Evolutionary conservation across 1,284 basidiomycete genomes (phyloP).

Genomic region (Termitomyces sp.): DNA sequence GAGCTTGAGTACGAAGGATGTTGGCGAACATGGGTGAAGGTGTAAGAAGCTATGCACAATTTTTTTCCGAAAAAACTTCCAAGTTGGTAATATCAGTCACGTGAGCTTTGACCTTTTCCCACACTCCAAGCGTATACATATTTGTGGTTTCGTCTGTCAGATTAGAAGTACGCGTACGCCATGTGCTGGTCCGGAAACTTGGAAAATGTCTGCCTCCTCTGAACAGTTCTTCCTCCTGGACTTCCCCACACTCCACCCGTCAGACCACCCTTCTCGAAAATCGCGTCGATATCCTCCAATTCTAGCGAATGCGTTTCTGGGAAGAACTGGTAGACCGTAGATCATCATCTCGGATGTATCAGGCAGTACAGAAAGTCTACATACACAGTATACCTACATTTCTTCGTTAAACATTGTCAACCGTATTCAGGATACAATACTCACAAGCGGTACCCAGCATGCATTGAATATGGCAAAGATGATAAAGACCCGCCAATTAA

Average conservation of each 20-base stretch:
- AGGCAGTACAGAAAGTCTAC: not conserved
- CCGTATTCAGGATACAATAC: not conserved
- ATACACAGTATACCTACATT: conserved; percentile 4
- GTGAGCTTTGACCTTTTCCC: not conserved
- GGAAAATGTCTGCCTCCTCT: not conserved
- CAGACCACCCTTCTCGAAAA: conserved; percentile 38
- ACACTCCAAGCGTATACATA: too few relatives aligned
- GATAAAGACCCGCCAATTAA: conserved; percentile 42
- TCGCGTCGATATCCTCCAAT: conserved; percentile 39
- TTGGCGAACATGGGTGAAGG: conserved; percentile 27
- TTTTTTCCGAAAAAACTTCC: conserved; percentile 13
- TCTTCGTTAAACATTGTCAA: not conserved
- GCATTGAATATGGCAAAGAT: conserved; percentile 44
- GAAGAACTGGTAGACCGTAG: conserved; percentile 29
- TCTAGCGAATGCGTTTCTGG: conserved; percentile 40
- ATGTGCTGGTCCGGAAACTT: conserved; percentile 5
- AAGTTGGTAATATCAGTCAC: conserved; percentile 7
- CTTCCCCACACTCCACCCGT: conserved; percentile 36
- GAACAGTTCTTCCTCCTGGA: conserved; percentile 19
- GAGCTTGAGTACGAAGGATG: conserved; percentile 29
- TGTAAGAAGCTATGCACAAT: not conserved
- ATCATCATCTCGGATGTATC: not conserved
- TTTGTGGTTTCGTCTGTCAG: too few relatives aligned
- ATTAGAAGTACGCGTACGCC: not conserved
- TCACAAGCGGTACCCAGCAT: conserved; percentile 35